These are phyloP conservation scores for Phytophthora niederhauseri DNA, from an alignment of 352 stramenopile species.

Conservation along the genomic window DNA sequence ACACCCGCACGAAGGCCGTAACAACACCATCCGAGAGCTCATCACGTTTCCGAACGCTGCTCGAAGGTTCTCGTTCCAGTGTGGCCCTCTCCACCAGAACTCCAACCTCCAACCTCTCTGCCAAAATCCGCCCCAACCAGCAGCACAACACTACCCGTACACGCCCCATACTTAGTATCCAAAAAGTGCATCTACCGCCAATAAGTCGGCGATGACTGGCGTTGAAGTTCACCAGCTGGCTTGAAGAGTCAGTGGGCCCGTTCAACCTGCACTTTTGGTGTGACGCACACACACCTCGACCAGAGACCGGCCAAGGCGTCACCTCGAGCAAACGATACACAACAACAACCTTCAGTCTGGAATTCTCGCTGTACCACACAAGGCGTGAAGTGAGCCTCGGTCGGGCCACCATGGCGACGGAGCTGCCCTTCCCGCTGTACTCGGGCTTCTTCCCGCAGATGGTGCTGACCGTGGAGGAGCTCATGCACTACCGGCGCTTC, in stretches of 20 bases:
- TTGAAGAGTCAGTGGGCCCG: conserved; percentile 24
- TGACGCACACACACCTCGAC: neutral
- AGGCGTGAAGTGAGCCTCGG: neutral
- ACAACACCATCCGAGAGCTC: neutral
- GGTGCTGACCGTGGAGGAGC: conserved; percentile 70
- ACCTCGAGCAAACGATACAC: conserved; percentile 8
- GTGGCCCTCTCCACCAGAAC: no score
- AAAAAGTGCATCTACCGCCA: neutral
- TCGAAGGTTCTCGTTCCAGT: neutral
- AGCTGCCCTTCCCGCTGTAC: conserved; percentile 62
- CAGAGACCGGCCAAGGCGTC: conserved; percentile 19
- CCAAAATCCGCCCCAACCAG: neutral
- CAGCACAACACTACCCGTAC: no score
- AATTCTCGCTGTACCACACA: conserved; percentile 14
- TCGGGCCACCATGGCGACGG: conserved; percentile 15
- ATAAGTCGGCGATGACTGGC: neutral
- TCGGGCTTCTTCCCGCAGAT: conserved; percentile 84
- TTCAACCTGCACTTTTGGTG: conserved; percentile 12
- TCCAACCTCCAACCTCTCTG: neutral
- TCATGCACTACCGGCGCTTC: conserved; percentile 75
- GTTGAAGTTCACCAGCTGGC: neutral
- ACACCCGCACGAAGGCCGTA: no score
- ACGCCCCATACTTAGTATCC: no score
- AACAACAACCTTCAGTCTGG: conserved; percentile 9
- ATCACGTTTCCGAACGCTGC: neutral